Evolutionary conservation across 2,329 filamentous ascomycete species (phyloP).

Genomic region (Colletotrichum gloeosporioides): DNA sequence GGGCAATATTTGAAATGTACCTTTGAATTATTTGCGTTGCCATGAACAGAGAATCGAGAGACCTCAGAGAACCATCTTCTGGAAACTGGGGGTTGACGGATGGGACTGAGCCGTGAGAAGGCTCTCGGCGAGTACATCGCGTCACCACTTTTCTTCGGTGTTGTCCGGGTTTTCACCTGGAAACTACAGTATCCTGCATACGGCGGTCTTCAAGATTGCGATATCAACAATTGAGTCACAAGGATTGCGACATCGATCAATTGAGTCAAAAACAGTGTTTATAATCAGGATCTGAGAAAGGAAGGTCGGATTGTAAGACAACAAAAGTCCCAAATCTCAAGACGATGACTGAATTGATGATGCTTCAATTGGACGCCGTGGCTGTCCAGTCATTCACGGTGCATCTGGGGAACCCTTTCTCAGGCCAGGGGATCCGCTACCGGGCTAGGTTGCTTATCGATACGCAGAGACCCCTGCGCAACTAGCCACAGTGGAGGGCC

Average conservation of each 20-base stretch:
- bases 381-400: background rate
- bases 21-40: background rate
- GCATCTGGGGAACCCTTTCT: background rate
- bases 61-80: background rate
- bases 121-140: background rate
- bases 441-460: background rate
- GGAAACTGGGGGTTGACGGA: background rate
- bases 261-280: background rate
- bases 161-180: background rate
- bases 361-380: background rate
- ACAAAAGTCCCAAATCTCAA: background rate
- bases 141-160: background rate
- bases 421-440: background rate
- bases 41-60: conserved; percentile 4
- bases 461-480: background rate
- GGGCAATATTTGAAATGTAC: background rate
- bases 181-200: background rate
- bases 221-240: background rate
- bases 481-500: background rate
- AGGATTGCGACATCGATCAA: background rate
- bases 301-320: background rate
- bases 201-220: background rate
- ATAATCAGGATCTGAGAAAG: background rate
- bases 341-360: background rate
- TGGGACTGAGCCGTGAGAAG: background rate